Conservation (phyloP, 1,284 basidiomycete species). For the Ceratobasidium theobromae region DNA sequence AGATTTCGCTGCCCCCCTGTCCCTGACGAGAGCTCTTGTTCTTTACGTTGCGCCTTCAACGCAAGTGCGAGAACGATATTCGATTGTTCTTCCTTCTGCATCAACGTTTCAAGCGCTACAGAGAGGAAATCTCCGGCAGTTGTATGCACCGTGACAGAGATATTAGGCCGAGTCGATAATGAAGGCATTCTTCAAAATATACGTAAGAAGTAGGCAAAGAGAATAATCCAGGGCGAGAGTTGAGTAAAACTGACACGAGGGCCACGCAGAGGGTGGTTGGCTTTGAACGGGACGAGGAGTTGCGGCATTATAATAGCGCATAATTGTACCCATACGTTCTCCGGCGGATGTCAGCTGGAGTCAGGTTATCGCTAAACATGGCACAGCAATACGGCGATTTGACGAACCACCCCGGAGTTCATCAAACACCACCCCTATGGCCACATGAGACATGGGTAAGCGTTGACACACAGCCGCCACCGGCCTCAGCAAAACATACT, state of each 20-base stretch:
- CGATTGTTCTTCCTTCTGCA: constrained; percentile 47
- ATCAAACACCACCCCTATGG: not conserved
- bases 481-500: not conserved
- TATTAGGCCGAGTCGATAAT: constrained; percentile 23
- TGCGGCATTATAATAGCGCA: not conserved
- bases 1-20: constrained; percentile 41
- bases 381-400: constrained; percentile 25
- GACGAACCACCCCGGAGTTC: constrained; percentile 3
- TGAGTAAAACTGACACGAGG: not conserved
- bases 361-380: not conserved
- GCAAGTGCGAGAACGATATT: constrained; percentile 60
- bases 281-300: not conserved
- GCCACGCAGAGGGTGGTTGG: not conserved
- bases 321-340: not conserved
- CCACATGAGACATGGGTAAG: not conserved
- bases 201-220: not conserved
- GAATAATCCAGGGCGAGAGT: not conserved
- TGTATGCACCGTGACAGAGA: constrained; percentile 50
- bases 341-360: not conserved
- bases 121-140: constrained; percentile 48
- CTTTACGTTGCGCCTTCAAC: constrained; percentile 41
- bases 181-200: constrained; percentile 20
- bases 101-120: constrained; percentile 39
- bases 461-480: constrained; percentile 18
- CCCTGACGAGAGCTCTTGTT: not conserved